phyloP scores from a whole-genome alignment of 441 rosid species.

The Flueggea neowawraea region DNA sequence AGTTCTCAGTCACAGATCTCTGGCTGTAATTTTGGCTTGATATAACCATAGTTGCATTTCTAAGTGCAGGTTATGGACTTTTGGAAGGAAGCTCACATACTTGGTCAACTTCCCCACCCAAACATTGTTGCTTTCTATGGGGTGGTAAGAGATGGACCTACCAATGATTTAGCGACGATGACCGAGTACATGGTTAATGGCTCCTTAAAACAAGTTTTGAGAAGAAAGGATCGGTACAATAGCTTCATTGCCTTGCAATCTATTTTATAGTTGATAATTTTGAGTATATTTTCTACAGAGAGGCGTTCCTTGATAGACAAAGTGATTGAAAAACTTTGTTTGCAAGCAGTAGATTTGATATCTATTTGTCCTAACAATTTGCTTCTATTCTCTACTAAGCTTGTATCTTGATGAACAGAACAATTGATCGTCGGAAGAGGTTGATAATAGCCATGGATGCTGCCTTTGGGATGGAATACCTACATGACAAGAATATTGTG shows the following conservation, averaged over 20 bases:
- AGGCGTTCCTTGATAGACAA: background rate
- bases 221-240: slow-evolving; percentile 28
- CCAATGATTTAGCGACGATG: slow-evolving; percentile 30
- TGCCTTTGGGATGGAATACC: slow-evolving; percentile 45
- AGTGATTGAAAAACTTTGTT: background rate
- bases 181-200: slow-evolving; percentile 52
- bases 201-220: slow-evolving; percentile 38
- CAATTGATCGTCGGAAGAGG: slow-evolving; percentile 44
- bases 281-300: no score
- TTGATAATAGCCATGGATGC: slow-evolving; percentile 46
- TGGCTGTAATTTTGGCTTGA: background rate
- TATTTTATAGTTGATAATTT: background rate
- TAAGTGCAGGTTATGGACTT: slow-evolving; percentile 33
- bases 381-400: no score
- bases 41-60: background rate
- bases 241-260: background rate
- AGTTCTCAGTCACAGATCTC: background rate
- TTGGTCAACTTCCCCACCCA: slow-evolving; percentile 43
- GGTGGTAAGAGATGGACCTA: slow-evolving; percentile 39
- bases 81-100: slow-evolving; percentile 44
- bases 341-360: background rate
- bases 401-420: slow-evolving; percentile 21
- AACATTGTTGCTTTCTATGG: slow-evolving; percentile 47
- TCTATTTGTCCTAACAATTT: no score
- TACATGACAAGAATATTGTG: slow-evolving; percentile 40